Evolutionary conservation across 164 flowering plant species (phyloP), one percentile per base, ranked within the genome.

Genomic region (Nelumbo lutea): DNA sequence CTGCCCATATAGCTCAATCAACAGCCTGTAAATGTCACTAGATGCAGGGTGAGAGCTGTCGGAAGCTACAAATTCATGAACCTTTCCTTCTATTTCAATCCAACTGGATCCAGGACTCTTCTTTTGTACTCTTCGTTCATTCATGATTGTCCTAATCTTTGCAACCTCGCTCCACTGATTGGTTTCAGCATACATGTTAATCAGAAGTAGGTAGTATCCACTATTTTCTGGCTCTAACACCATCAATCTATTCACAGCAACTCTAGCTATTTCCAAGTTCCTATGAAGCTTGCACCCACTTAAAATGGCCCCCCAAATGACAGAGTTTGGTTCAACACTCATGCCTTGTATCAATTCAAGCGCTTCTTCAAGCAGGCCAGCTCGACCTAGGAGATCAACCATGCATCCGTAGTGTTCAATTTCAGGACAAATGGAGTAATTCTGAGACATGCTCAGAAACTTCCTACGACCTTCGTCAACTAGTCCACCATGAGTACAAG

Each of bases 331-430:
- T 68, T 82, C 79, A 44, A 83, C 70, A 51, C 56, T 72, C 96
- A 88, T 91, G 69, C 66, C 71, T 71, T 71, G 40, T 48, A 88
- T 85, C 74, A 90, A 68, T 44, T 72, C 79, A 45, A 88, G 58
- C 8, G 96, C 96, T 9, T 90, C 92, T 42, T 84, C 79, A 2
- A 91, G 81, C 65, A 83, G 66, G 41, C 96, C 92, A 42, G 86
- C 86, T 70, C 83, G 87, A 72, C 90, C 71, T 10, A 88, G 73
- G 13, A 91, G 85, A 82, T 88, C 97, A 66, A 91, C 83, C 86
- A 91, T 78, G 79, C 96, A 91, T 9, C 97, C 96, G 14, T 90
- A 90, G 74, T 91, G 97, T 70, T 84, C 84, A 5, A 88, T 65
- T 64, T 67, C 80, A 11, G 97, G 88, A 69, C 56, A 3, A 48